Evolutionary conservation across 805 yeast genomes (phyloP), one percentile per base, ranked within the genome.

Genomic region (Candida palmyrensis): DNA sequence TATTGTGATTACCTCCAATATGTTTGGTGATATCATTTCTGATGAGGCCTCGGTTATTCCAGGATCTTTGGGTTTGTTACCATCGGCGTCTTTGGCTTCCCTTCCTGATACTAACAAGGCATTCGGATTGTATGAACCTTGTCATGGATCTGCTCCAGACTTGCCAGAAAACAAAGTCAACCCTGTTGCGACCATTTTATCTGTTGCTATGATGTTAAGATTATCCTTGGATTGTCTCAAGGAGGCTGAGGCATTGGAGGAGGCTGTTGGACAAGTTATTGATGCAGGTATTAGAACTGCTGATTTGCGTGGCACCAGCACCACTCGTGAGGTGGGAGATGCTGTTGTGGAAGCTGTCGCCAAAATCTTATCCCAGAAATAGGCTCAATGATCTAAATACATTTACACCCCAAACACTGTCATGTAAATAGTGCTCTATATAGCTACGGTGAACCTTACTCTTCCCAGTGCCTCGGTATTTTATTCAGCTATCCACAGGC

Each of bases 21-120:
- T 92, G 95, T 92, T 92, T 59, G 98, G 98, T 54, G 98, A 92
- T 60, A 92, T 92, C 59, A 86, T 92, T 51, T 84, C 95, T 36
- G 98, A 92, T 60, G 98, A 92, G 69, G 97, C 97, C 19, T 83
- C 95, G 13, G 97, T 89, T 31, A 92, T 92, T 49, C 98, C 98
- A 27, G 98, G 98, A 29, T 90, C 97, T 17, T 71, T 92, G 42
- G 98, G 98, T 40, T 75, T 92, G 46, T 74, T 92, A 44, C 98
- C 98, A 32, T 86, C 96, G 36, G 94, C 98, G 3, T 90, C 97
- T 14, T 75, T 92, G 53, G 92, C 97, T 3, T 87, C 97, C n/a
- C 73, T 92, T 55, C 98, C 98, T 34, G 96, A 90, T 62, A 77
- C 90, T 25, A 89, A 89, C 71, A 68, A 74, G 32, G 97, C 97